Percentiles rank a stretch among this genome's conserved stretches.
phyloP scores from a whole-genome alignment of 108 stramenopile genomes.

The Mediolabrus comicus region DNA sequence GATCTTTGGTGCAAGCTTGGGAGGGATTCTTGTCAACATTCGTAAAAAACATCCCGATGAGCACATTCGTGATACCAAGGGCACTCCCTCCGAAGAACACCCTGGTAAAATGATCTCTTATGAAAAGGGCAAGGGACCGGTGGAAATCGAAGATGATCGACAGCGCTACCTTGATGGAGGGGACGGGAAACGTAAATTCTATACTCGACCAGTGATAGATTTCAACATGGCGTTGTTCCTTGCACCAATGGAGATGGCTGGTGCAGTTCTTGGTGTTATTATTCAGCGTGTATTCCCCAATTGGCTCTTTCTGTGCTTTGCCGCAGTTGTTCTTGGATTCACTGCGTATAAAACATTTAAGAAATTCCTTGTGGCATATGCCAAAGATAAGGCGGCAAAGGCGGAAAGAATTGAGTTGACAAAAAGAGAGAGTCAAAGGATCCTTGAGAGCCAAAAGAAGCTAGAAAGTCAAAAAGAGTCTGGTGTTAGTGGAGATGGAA shows the following conservation, averaged over 20 bases:
- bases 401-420: background rate
- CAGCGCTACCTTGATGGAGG: slow-evolving; percentile 20
- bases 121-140: slow-evolving; percentile 31
- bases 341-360: slow-evolving; percentile 60
- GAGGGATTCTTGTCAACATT: slow-evolving; percentile 58
- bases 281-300: slow-evolving; percentile 62
- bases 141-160: slow-evolving; percentile 21
- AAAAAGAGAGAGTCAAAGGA: slow-evolving; percentile 2
- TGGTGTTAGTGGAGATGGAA: slow-evolving; percentile 5
- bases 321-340: slow-evolving; percentile 50
- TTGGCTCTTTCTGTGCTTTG: slow-evolving; percentile 60
- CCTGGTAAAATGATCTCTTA: slow-evolving; percentile 23
- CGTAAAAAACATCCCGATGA: slow-evolving; percentile 52
- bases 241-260: slow-evolving; percentile 76
- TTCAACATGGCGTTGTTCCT: slow-evolving; percentile 70
- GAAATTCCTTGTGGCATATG: slow-evolving; percentile 45
- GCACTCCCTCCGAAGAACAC: background rate
- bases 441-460: slow-evolving; percentile 6
- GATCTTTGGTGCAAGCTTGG: slow-evolving; percentile 68
- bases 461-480: background rate
- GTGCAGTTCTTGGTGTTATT: slow-evolving; percentile 66
- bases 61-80: slow-evolving; percentile 28
- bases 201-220: slow-evolving; percentile 70
- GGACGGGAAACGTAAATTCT: slow-evolving; percentile 42
- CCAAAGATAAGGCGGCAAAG: slow-evolving; percentile 38